Evolutionary conservation across 441 rosid genomes (phyloP), one percentile per base, ranked within the genome.

Genomic region (Bruguiera hainesii): DNA sequence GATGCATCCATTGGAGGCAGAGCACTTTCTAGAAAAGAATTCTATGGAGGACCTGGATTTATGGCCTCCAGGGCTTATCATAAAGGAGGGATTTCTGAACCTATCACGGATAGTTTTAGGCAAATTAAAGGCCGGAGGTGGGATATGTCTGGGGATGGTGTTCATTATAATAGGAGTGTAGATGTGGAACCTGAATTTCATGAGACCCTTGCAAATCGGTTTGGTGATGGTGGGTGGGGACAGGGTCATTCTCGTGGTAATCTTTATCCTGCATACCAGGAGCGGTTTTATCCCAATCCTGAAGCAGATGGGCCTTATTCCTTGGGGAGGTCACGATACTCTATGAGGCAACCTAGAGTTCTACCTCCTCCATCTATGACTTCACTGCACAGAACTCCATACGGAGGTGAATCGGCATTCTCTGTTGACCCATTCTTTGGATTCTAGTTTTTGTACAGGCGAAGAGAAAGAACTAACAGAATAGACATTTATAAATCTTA

Each of bases 331-430:
- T 81, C 92, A 55, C 79, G 97, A 57, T 85, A 85, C 79, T 81
- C 97, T 69, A 76, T 83, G 79, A 87, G 87, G 83, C 97, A 90
- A 81, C 99, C 98, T 71, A 97, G 90, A 71, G 98, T 92, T 67
- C 86, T 83, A 42, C 98, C 98, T 57, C 98, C 99, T 78, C 93
- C 89, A 64, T 79, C 89, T 55, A 71, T 86, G 75, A 78, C 78
- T 73, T 76, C 86, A 29, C 75, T 82, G 78, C 91, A 85, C 58
- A 95, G 88, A 78, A 61, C 73, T 46, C 53, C 85, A 19, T 81
- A 79, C 68, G 85, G 89, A 77, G 75, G 71, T 69, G 87, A 83
- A 33, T 33, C 9, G 9, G 37, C 37, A 65, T 33, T 33, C 37
- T 33, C 37, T 33, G 37, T 33, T 33, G 37, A 33, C 37, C 37